These are phyloP conservation scores for Cenococcum geophilum DNA, from an alignment of 495 filamentous ascomycete genomes.

Conservation along the genomic window DNA sequence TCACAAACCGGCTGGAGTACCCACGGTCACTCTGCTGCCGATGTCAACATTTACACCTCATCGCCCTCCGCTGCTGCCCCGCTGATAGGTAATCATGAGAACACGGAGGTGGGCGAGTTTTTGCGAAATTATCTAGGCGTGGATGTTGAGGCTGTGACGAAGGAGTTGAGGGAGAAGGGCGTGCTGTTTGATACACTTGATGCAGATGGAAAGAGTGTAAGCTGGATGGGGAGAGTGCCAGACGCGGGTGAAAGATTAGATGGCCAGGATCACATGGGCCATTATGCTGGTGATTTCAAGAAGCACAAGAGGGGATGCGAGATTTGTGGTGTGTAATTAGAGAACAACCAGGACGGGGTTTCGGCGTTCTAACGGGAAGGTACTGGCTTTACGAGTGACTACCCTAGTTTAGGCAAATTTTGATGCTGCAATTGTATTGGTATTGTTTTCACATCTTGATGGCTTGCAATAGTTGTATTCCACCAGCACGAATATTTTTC, in stretches of 20 bases:
- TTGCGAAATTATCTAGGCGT: conserved; percentile 72
- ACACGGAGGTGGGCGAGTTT: conserved; percentile 84
- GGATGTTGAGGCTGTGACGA: conserved; percentile 68
- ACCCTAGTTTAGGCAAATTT: too few relatives aligned
- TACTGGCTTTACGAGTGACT: too few relatives aligned
- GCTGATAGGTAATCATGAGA: conserved; percentile 83
- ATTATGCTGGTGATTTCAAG: conserved; percentile 39
- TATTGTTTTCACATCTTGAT: too few relatives aligned
- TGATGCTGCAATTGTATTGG: too few relatives aligned
- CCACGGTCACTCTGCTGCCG: conserved; percentile 81
- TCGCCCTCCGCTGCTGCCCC: conserved; percentile 38
- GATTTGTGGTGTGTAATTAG: conserved; percentile 21
- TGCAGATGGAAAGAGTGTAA: conserved; percentile 16
- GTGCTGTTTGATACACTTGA: conserved; percentile 20
- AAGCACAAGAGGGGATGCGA: conserved; percentile 29
- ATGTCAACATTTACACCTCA: conserved; percentile 87
- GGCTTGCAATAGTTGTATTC: too few relatives aligned
- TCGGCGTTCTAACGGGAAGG: conserved; percentile 6
- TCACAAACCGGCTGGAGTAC: conserved; percentile 90
- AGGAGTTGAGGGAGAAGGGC: conserved; percentile 60
- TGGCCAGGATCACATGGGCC: conserved; percentile 38
- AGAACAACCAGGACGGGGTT: background rate
- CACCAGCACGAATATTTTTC: too few relatives aligned
- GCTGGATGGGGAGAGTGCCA: conserved; percentile 38
- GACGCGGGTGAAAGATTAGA: conserved; percentile 35